phyloP scores from a whole-genome alignment of 768 basidiomycete species.

The Brasilioporus rufonigricans region DNA sequence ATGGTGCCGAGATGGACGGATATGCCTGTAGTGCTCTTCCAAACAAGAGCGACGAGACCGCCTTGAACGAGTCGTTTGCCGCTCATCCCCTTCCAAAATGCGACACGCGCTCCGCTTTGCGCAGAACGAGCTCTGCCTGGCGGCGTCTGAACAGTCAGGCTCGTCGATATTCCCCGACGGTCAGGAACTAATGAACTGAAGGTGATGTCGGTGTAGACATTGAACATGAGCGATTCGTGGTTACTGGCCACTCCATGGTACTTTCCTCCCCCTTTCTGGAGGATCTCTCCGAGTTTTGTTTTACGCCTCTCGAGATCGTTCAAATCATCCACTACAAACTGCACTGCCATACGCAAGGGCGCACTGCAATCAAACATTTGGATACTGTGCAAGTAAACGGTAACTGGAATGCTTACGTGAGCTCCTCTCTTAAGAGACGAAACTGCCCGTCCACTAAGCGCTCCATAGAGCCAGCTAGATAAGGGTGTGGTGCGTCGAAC shows the following conservation, averaged over 20 bases:
- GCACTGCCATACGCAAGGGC: slow-evolving; percentile 49
- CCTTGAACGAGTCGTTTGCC: slow-evolving; percentile 61
- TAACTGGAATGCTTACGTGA: slow-evolving; percentile 44
- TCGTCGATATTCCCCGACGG: slow-evolving; percentile 49
- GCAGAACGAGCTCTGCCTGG: slow-evolving; percentile 51
- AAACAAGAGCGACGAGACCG: slow-evolving; percentile 61
- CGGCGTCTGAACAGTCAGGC: slow-evolving; percentile 49
- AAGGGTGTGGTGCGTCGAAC: slow-evolving; percentile 60
- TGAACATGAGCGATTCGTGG: slow-evolving; percentile 55
- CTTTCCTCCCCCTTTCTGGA: slow-evolving; percentile 54
- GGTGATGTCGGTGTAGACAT: slow-evolving; percentile 54
- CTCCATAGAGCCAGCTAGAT: slow-evolving; percentile 57
- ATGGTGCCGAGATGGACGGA: slow-evolving; percentile 57
- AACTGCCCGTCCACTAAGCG: slow-evolving; percentile 72
- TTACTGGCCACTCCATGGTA: slow-evolving; percentile 45
- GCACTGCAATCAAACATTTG: slow-evolving; percentile 36
- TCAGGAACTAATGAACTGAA: slow-evolving; percentile 50
- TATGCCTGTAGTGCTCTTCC: slow-evolving; percentile 33
- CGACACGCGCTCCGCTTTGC: slow-evolving; percentile 37
- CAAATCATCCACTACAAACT: slow-evolving; percentile 48
- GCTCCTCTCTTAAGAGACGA: slow-evolving; percentile 69
- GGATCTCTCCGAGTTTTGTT: slow-evolving; percentile 45
- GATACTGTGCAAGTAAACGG: not conserved
- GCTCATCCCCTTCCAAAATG: slow-evolving; percentile 62
- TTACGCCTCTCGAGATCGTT: slow-evolving; percentile 9